Evolutionary conservation across 495 filamentous ascomycete species (phyloP).

Genomic region (Penicillium robsamsonii): DNA sequence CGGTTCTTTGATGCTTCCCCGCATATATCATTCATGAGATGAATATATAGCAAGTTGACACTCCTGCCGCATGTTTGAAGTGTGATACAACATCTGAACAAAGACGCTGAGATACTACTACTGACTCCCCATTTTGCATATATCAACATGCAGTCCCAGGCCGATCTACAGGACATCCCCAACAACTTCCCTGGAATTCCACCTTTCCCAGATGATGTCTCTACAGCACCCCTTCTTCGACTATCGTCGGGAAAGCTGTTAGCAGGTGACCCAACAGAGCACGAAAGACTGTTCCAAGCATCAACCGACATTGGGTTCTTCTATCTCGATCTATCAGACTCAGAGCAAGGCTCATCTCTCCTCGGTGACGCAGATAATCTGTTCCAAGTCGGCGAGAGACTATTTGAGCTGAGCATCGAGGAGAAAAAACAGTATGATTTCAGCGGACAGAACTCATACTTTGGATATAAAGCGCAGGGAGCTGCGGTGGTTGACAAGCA

Average conservation of each 20-base stretch:
- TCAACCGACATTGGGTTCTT: constrained; percentile 61
- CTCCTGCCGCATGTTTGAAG: background rate
- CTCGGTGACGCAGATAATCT: constrained; percentile 45
- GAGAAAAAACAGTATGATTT: constrained; percentile 57
- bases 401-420: constrained; percentile 50
- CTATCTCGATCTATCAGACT: constrained; percentile 54
- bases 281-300: constrained; percentile 43
- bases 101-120: background rate
- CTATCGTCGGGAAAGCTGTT: constrained; percentile 52
- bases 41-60: background rate
- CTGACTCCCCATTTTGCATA: background rate
- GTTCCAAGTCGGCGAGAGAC: constrained; percentile 42
- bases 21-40: constrained; percentile 14
- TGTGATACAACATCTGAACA: background rate
- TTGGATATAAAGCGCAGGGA: constrained; percentile 59
- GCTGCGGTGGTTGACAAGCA: constrained; percentile 47
- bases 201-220: constrained; percentile 53
- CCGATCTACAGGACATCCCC: background rate
- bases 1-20: constrained; percentile 19
- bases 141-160: background rate
- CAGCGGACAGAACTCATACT: constrained; percentile 38
- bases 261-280: constrained; percentile 39
- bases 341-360: constrained; percentile 37
- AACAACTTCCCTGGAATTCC: constrained; percentile 38
- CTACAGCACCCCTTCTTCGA: constrained; percentile 54